Conservation (phyloP, 2,329 filamentous ascomycete genomes). For the Penicillium sp. region DNA sequence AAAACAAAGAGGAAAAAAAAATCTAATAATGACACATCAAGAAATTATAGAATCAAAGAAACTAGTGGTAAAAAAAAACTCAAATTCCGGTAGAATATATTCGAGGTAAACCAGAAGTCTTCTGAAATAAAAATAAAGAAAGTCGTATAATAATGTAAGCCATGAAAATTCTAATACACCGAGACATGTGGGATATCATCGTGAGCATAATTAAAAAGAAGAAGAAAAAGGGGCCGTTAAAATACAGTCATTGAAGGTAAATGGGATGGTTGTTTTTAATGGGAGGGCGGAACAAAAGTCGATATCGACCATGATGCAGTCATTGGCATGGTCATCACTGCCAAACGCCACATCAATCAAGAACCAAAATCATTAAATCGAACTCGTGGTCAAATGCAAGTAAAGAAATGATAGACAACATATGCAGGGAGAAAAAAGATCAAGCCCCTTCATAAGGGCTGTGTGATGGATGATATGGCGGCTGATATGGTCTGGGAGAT, state of each 20-base stretch:
- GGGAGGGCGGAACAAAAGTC: neutral
- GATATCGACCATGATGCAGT: neutral
- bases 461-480: conserved; percentile 8
- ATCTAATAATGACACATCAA: neutral
- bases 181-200: conserved; percentile 15
- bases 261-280: neutral
- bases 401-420: neutral
- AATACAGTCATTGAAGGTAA: conserved; percentile 7
- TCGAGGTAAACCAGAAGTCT: neutral
- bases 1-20: neutral
- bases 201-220: conserved; percentile 6
- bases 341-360: conserved; percentile 1
- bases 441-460: conserved; percentile 10
- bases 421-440: neutral
- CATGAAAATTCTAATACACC: conserved; percentile 4
- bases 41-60: neutral
- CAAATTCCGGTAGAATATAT: neutral
- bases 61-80: neutral
- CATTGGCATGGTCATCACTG: conserved; percentile 12
- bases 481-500: conserved; percentile 14
- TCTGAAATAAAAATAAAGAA: neutral
- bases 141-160: neutral
- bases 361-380: neutral
- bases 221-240: neutral
- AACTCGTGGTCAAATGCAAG: conserved; percentile 1